Base-by-base conservation (phyloP, 2,329 filamentous ascomycete species). In the Clonostachys solani region DNA sequence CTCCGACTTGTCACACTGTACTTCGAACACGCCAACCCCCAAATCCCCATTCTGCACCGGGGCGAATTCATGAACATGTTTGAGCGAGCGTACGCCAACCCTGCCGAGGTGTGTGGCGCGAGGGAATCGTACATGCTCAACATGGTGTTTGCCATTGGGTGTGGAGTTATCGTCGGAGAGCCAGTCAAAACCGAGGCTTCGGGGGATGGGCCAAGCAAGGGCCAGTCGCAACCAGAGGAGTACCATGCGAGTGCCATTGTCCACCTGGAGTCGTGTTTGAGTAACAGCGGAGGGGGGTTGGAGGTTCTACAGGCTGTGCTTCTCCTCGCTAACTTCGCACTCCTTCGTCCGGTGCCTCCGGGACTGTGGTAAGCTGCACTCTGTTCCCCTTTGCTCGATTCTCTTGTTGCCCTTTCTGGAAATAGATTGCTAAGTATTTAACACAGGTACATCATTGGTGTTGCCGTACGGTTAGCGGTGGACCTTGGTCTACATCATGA, bases 61-160 rank as follows among this genome's bases (percentile, higher is more conserved):
- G 85, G 80, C 33, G 90, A 96, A 56, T 97, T 96, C 60, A 90
- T 91, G 84, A 80, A 86, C 42, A 83, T 95, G 69, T 88, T 96
- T 61, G 86, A 95, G 46, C 80, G 82, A 42, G 88, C 90, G 0
- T 96, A 96, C 64, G 75, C 80, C 5, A 78, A 81, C 1, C 81
- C 86, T 17, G 77, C 81, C 42, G 80, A 81, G 49, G 77, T 80
- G 46, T 78, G 87, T 23, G 87, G 86, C 3, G 81, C 90, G 5
- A 79, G 87, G 46, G 91, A 96, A 65, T 76, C 94, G n/a, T 97
- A 96, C 67, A 82, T 95, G 71, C 75, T 97, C 52, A 96, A 96
- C 66, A 96, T 97, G 68, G 92, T 97, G 19, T 97, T 95, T 69
- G 92, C 92, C 13, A 96, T 97, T 57, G 94, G 94, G 7, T 87